Conservation (phyloP, 164 flowering plant species). For the Amborella trichopoda region DNA sequence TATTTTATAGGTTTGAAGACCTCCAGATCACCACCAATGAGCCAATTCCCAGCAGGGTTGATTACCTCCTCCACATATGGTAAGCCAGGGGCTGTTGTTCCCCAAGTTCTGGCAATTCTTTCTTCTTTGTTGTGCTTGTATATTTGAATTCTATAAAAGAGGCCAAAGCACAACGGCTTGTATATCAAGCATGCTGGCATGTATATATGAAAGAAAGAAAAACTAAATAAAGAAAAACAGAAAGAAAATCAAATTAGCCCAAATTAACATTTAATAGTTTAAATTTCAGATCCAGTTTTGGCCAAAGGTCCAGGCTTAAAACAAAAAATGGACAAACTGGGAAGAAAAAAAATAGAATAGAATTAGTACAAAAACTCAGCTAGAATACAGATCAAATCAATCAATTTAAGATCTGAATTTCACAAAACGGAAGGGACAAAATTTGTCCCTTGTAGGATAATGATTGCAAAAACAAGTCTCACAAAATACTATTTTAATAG, state of each 20-base stretch:
- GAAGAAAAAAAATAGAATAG: too few relatives aligned
- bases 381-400: too few relatives aligned
- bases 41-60: slow-evolving; percentile 82
- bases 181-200: background rate
- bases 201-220: background rate
- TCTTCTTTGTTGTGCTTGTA: slow-evolving; percentile 97
- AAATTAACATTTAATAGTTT: background rate
- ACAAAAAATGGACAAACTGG: too few relatives aligned
- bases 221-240: background rate
- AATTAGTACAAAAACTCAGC: too few relatives aligned
- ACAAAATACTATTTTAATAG: too few relatives aligned
- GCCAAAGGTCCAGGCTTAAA: too few relatives aligned
- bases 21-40: slow-evolving; percentile 90
- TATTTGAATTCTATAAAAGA: slow-evolving; percentile 57
- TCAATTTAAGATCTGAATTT: too few relatives aligned
- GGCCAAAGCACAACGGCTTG: background rate
- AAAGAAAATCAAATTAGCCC: background rate
- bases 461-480: too few relatives aligned
- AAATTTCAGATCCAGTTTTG: too few relatives aligned
- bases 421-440: too few relatives aligned
- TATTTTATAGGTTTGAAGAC: slow-evolving; percentile 74
- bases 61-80: slow-evolving; percentile 92
- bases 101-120: slow-evolving; percentile 96
- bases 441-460: too few relatives aligned
- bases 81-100: slow-evolving; percentile 83